Evolutionary conservation across 1,139 yeast species (phyloP).

Genomic region (Saccharomycopsis hybrid): DNA sequence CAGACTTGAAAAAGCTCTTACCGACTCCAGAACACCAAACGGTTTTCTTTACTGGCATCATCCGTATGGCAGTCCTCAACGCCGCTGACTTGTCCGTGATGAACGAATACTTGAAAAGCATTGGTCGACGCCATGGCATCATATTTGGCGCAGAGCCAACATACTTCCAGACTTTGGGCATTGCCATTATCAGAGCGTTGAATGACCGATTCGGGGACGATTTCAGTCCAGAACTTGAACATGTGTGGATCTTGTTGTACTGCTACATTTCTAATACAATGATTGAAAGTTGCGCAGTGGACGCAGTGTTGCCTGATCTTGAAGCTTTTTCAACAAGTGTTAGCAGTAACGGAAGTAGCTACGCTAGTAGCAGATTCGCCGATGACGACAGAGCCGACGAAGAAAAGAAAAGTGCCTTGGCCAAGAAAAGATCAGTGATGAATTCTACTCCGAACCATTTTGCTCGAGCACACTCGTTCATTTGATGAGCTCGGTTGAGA

Average conservation of each 20-base stretch:
- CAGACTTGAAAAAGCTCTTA: conserved; percentile 16
- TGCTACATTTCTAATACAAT: conserved; percentile 21
- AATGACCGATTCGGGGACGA: conserved; percentile 20
- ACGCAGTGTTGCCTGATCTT: conserved; percentile 19
- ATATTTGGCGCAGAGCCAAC: conserved; percentile 21
- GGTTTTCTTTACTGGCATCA: conserved; percentile 19
- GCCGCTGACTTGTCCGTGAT: conserved; percentile 17
- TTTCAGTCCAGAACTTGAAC: conserved; percentile 21
- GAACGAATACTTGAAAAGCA: conserved; percentile 18
- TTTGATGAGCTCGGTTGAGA: no score
- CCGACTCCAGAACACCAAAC: conserved; percentile 21
- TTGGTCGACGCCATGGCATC: conserved; percentile 21
- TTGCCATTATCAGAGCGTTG: conserved; percentile 20
- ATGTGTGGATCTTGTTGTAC: conserved; percentile 20
- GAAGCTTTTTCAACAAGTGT: no score
- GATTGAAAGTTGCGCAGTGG: conserved; percentile 20
- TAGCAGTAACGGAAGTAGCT: no score
- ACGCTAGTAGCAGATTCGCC: background rate
- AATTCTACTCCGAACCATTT: no score
- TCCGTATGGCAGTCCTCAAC: conserved; percentile 20
- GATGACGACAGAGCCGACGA: background rate
- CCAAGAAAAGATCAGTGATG: no score
- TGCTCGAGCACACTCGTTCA: no score
- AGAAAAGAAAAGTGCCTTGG: no score
- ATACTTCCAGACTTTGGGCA: conserved; percentile 20